Conservation (phyloP, 2,329 filamentous ascomycete genomes). For the Stagonosporopsis cucurbitacearum region DNA sequence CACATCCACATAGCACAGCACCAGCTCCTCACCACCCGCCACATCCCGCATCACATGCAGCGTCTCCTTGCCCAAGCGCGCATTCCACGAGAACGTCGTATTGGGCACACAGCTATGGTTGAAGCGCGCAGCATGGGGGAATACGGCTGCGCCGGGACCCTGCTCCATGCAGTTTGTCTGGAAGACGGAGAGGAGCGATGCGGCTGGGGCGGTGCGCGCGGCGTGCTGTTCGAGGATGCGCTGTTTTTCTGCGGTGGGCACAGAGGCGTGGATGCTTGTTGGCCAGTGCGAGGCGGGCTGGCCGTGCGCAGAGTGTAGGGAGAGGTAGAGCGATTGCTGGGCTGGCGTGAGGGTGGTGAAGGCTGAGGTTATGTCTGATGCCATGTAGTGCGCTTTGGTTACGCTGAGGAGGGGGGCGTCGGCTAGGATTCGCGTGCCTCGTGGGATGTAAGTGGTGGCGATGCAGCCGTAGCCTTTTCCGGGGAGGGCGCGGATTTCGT, state of each 20-base stretch:
- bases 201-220: slow-evolving; percentile 31
- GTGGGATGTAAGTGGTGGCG: slow-evolving; percentile 44
- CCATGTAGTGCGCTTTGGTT: slow-evolving; percentile 38
- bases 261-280: slow-evolving; percentile 29
- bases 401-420: slow-evolving; percentile 50
- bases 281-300: slow-evolving; percentile 40
- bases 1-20: slow-evolving; percentile 48
- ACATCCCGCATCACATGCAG: slow-evolving; percentile 48
- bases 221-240: slow-evolving; percentile 43
- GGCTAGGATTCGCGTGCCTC: slow-evolving; percentile 50
- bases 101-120: slow-evolving; percentile 54
- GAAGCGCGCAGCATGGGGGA: slow-evolving; percentile 47
- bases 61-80: slow-evolving; percentile 34
- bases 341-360: slow-evolving; percentile 29
- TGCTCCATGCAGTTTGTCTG: slow-evolving; percentile 52
- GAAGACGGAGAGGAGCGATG: slow-evolving; percentile 46
- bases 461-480: slow-evolving; percentile 54
- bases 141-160: slow-evolving; percentile 43
- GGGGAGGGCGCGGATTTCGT: slow-evolving; percentile 40
- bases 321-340: slow-evolving; percentile 34
- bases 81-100: slow-evolving; percentile 48
- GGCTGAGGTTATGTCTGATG: slow-evolving; percentile 40
- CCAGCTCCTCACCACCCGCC: slow-evolving; percentile 46
- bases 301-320: slow-evolving; percentile 37
- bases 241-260: slow-evolving; percentile 25